Conservation (phyloP, 164 flowering plant genomes). For the Vitis amurensis region DNA sequence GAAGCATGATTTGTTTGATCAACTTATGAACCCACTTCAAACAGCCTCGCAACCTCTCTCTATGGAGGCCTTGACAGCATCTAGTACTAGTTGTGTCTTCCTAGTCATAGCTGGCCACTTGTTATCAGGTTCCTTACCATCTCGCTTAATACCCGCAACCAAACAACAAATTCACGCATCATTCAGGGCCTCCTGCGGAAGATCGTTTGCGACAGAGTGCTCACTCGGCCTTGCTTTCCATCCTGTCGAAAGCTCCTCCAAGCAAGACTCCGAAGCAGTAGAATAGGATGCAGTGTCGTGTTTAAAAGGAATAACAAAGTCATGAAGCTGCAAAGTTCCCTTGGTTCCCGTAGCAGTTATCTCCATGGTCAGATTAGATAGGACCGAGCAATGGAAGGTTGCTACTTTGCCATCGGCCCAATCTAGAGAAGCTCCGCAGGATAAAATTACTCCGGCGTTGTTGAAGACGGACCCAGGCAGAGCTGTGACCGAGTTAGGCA, state of each 20-base stretch:
- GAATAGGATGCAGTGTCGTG: slow-evolving; percentile 25
- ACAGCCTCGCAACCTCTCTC: slow-evolving; percentile 26
- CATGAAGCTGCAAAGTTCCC: slow-evolving; percentile 31
- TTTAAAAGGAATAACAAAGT: slow-evolving; percentile 29
- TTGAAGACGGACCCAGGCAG: slow-evolving; percentile 23
- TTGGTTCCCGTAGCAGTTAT: slow-evolving; percentile 24
- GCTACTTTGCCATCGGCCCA: slow-evolving; percentile 47
- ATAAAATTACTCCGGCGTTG: slow-evolving; percentile 33
- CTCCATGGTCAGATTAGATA: slow-evolving; percentile 31
- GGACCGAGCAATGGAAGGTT: slow-evolving; percentile 41
- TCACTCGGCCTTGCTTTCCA: slow-evolving; percentile 23
- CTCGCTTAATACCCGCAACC: slow-evolving; percentile 19
- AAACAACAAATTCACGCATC: slow-evolving; percentile 39
- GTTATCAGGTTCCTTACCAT: slow-evolving; percentile 21
- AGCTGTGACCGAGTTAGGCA: slow-evolving; percentile 43
- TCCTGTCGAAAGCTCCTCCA: slow-evolving; percentile 24
- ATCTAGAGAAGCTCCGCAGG: slow-evolving; percentile 31
- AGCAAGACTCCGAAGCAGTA: slow-evolving; percentile 13
- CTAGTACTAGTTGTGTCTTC: slow-evolving; percentile 38
- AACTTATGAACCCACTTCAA: background rate
- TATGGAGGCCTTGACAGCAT: slow-evolving; percentile 40
- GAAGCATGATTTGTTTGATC: too few relatives aligned
- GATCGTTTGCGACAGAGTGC: slow-evolving; percentile 20
- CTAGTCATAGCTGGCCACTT: slow-evolving; percentile 34
- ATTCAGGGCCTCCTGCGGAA: slow-evolving; percentile 44